Evolutionary conservation across 164 flowering plant species (phyloP).

Genomic region (Echeveria elegans): DNA sequence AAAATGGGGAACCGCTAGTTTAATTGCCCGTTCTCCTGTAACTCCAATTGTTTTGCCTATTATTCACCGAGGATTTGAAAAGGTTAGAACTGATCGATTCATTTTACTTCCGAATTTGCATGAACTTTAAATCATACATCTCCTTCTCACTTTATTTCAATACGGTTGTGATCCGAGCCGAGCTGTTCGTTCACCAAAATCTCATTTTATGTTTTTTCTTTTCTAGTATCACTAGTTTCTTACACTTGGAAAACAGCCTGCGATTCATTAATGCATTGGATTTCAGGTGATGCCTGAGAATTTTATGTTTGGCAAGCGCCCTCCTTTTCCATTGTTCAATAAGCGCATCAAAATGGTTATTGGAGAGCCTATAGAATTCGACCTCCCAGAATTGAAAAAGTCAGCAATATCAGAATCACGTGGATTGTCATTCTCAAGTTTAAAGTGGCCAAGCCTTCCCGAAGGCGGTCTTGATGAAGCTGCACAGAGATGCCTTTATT

Average conservation of each 20-base stretch:
- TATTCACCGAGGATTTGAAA: constrained; percentile 70
- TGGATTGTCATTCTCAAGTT: constrained; percentile 16
- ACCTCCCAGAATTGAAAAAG: constrained; percentile 53
- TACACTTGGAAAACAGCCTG: background rate
- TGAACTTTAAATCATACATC: background rate
- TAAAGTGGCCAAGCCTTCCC: constrained; percentile 45
- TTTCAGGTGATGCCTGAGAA: constrained; percentile 64
- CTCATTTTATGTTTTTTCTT: background rate
- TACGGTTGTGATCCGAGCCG: background rate
- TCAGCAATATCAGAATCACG: constrained; percentile 40
- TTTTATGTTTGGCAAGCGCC: constrained; percentile 62
- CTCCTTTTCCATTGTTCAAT: constrained; percentile 65
- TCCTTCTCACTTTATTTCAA: background rate
- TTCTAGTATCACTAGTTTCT: background rate
- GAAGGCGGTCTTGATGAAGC: constrained; percentile 53
- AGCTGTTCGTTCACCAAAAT: background rate
- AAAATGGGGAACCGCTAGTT: constrained; percentile 74
- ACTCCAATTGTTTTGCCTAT: constrained; percentile 95
- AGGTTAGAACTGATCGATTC: constrained; percentile 28
- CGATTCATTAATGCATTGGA: too few species aligned
- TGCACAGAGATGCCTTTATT: constrained; percentile 68
- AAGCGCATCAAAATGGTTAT: constrained; percentile 50
- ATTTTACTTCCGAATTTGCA: background rate
- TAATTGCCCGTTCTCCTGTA: constrained; percentile 74
- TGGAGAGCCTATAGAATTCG: constrained; percentile 60